Conservation (phyloP, 2,329 filamentous ascomycete genomes). For the Ceratocystis destructans region DNA sequence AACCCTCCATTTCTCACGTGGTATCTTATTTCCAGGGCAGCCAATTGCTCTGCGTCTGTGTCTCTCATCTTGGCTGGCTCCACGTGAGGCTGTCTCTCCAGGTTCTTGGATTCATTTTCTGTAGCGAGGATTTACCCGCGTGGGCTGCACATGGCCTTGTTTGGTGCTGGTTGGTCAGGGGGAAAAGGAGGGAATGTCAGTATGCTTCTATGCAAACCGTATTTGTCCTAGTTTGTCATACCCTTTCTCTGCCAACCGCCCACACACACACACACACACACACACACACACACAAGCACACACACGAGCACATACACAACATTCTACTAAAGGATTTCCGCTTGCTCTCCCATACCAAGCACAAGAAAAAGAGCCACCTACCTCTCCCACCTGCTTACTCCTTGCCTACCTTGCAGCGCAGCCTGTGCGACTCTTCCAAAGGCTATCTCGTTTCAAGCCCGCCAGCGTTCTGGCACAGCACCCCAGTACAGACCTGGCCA, state of each 20-base stretch:
- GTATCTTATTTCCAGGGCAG: neutral
- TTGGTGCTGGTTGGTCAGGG: neutral
- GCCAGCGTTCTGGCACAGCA: neutral
- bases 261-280: no score
- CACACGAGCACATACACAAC: no score
- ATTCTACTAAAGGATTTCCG: no score
- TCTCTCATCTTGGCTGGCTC: neutral
- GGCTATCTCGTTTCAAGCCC: neutral
- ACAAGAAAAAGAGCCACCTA: neutral
- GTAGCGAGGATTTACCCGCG: conserved; percentile 10
- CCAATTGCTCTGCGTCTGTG: neutral
- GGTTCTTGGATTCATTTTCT: conserved; percentile 19
- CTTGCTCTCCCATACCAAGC: no score
- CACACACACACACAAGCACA: no score
- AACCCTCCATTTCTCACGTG: neutral
- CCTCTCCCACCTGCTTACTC: neutral
- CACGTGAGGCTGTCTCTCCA: conserved; percentile 11
- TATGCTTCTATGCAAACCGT: no score
- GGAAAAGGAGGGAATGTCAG: no score
- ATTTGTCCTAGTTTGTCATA: no score
- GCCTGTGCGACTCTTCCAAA: neutral
- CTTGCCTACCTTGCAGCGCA: no score
- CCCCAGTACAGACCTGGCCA: neutral
- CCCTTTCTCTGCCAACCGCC: no score
- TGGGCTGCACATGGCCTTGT: neutral